Evolutionary conservation across 2,329 filamentous ascomycete species (phyloP), one percentile per base, ranked within the genome.

Genomic region (Penicillium sp.): DNA sequence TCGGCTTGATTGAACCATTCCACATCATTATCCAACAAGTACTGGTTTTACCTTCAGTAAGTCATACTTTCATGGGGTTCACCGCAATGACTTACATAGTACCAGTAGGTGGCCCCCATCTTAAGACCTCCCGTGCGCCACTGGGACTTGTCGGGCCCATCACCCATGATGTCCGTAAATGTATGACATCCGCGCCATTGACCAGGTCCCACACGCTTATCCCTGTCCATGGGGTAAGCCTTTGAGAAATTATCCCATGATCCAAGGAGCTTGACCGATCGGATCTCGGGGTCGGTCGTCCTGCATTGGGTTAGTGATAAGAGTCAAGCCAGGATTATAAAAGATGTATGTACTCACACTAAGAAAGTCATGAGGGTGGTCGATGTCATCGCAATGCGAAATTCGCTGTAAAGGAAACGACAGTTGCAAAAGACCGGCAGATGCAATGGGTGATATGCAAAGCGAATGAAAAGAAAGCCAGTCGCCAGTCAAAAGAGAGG

Each of bases 71-170:
- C 45, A 37, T 37, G 15, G 41, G 22, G 54, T 45, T 45, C 57
- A 58, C 50, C 54, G 35, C 45, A 34, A 28, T 51, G 28, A 56
- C 62, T 78, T 81, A 96, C 92, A 78, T 95, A 97, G 82, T 96
- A 98, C 84, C 94, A 97, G 77, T 97, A 97, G 15, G 89, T 95
- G 61, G 90, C 87, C 47, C 93, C 93, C 90, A 96, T 96, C 76
- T 90, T 95, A 64, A 97, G 83, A 54, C 90, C 93, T 59, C 92
- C 92, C 67, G 86, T 85, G 68, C 91, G 86, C 68, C 85, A 86
- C 37, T 81, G 78, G 25, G 75, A 76, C 54, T 79, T 82, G 67
- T 79, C 70, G 17, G 88, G 83, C 58, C 92, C 91, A 76, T 96
- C 91, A 69, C 88, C 92, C 68, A 91, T 87, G 71, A 96, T 95